phyloP scores from a whole-genome alignment of 352 stramenopile genomes.

The Globisporangium splendens region DNA sequence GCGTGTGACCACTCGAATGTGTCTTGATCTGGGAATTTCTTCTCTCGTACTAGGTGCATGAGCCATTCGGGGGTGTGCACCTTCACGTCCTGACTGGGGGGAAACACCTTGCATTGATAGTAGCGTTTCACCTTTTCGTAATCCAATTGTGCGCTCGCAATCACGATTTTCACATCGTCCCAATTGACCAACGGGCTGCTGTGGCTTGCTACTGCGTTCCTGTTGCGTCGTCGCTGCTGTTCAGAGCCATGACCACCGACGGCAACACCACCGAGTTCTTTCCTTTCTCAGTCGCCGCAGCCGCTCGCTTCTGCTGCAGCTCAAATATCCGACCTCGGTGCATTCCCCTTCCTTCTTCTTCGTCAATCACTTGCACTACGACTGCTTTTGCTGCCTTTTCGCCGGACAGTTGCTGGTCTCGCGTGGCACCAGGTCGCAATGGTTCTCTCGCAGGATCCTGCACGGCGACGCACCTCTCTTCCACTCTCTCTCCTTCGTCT shows the following conservation, averaged over 20 bases:
- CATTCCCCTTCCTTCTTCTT: background rate
- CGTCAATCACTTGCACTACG: too few relatives aligned
- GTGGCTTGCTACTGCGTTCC: background rate
- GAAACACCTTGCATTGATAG: constrained; percentile 30
- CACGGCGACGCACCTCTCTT: too few relatives aligned
- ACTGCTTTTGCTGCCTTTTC: too few relatives aligned
- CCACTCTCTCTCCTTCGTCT: too few relatives aligned
- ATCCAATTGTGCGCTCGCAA: constrained; percentile 47
- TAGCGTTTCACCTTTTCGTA: constrained; percentile 24
- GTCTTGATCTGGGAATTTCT: constrained; percentile 22
- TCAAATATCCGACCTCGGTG: background rate
- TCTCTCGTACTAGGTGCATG: constrained; percentile 43
- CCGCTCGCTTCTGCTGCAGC: constrained; percentile 2
- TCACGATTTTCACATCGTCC: constrained; percentile 36
- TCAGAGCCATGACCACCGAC: background rate
- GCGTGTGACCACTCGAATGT: constrained; percentile 37
- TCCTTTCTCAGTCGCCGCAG: background rate
- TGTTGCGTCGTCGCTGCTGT: background rate
- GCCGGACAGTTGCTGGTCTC: too few relatives aligned
- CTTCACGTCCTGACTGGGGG: constrained; percentile 21
- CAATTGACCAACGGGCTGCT: constrained; percentile 26
- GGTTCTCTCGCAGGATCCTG: too few relatives aligned
- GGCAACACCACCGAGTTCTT: constrained; percentile 34
- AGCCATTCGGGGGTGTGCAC: constrained; percentile 67
- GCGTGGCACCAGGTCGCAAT: background rate